Base-by-base conservation (phyloP, 352 stramenopile genomes). In the Phytophthora foliorum region DNA sequence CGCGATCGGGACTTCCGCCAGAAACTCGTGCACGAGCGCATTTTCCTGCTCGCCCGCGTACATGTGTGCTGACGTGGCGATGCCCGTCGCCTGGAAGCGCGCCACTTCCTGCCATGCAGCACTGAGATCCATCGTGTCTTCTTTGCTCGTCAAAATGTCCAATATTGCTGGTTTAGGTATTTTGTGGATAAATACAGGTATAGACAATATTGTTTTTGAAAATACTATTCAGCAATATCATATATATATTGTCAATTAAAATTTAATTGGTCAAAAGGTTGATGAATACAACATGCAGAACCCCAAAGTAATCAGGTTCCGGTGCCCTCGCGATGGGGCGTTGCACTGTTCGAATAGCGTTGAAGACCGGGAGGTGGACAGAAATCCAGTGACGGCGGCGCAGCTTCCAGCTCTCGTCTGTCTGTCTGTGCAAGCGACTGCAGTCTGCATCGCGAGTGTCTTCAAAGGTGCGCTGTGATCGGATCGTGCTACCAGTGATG, bases 41-140 rank as follows among this genome's bases (percentile, higher is more conserved):
- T 79, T 76, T 42, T 94, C 86, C 32, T 90, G 69, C 3, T 76
- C 61, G 1, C 46, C 22, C 0, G 73, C 75, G 22, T 82, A 70
- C 0, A 90, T 64, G 9, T 81, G 69, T 14, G 64, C 83, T 4
- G 81, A 84, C 17, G 86, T 91, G 17, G 72, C 74, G 46, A 89
- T 77, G 55, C 72, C 67, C 24, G 79, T 78, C 74, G 88, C 78
- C 60, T 91, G 84, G 78, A 94, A 94, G 45, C 71, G 82, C 70
- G 57, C 63, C 31, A 94, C 61, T 70, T 86, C 81, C 59, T 75
- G 54, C 82, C 82, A 94, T 25, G 81, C 70, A 7, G 42, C 45
- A 10, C 36, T 71, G 8, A 85, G 62, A 77, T 87, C 76, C 76
- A 87, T 87, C 16, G 22, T 44, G 55, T 34, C 31, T 22, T 22